Conservation (phyloP, 352 stramenopile species). For the Pythium rishiriense region DNA sequence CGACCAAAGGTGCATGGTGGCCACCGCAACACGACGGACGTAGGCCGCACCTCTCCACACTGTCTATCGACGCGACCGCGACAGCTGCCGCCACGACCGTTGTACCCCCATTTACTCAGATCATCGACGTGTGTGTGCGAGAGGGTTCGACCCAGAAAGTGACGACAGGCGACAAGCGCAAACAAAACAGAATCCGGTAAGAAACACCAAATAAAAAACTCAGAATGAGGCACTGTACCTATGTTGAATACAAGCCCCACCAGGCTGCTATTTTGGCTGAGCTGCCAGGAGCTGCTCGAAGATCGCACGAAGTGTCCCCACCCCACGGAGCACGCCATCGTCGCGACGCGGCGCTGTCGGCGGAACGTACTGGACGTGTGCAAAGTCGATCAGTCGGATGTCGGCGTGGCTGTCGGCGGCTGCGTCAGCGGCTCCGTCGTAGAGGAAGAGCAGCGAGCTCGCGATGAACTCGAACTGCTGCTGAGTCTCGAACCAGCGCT, state of each 20-base stretch:
- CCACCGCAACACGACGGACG: too few species aligned
- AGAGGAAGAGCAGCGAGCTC: constrained; percentile 95
- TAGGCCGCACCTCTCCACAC: too few species aligned
- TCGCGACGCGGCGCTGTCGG: constrained; percentile 32
- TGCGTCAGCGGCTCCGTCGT: constrained; percentile 62
- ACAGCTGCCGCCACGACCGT: too few species aligned
- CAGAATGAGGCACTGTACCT: constrained; percentile 10
- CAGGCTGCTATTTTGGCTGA: constrained; percentile 1
- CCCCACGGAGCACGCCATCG: constrained; percentile 58
- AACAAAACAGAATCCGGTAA: constrained; percentile 1
- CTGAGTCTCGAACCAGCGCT: constrained; percentile 81
- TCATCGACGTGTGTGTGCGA: too few species aligned
- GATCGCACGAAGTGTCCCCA: constrained; percentile 49
- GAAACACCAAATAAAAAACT: not conserved
- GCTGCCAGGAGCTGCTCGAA: constrained; percentile 47
- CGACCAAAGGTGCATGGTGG: too few species aligned
- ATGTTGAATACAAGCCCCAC: constrained; percentile 1
- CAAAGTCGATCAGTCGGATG: constrained; percentile 86
- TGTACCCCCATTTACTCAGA: too few species aligned
- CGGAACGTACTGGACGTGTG: constrained; percentile 43
- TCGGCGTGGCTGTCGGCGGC: constrained; percentile 27
- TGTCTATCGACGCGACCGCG: too few species aligned
- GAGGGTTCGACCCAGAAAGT: not conserved
- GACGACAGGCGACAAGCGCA: not conserved
- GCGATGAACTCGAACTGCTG: constrained; percentile 89